Percentiles rank a stretch among this genome's conserved stretches.
Conservation (phyloP, 176 grass and related monocot genomes). For the Alopecurus myosuroides region DNA sequence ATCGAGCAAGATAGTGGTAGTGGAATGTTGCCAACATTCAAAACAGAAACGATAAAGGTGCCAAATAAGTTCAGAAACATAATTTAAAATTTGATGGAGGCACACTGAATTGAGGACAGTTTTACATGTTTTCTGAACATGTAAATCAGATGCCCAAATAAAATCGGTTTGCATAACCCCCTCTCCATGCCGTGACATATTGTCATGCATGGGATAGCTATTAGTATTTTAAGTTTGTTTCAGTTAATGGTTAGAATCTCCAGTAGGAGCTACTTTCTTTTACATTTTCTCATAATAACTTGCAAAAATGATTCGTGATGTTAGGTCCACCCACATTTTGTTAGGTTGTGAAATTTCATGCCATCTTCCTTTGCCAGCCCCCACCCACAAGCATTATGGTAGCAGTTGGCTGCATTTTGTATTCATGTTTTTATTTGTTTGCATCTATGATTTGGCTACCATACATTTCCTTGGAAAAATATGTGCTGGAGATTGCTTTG, state of each 20-base stretch:
- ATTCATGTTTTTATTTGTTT: constrained; percentile 8
- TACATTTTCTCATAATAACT: neutral
- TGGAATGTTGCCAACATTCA: neutral
- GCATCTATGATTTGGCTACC: neutral
- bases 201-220: neutral
- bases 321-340: neutral
- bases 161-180: neutral
- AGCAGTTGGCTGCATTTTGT: neutral
- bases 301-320: neutral
- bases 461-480: neutral
- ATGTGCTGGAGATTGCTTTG: neutral
- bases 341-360: neutral
- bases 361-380: neutral
- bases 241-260: neutral
- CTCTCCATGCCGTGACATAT: neutral
- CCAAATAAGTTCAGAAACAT: neutral
- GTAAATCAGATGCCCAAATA: neutral
- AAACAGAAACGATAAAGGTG: neutral
- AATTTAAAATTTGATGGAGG: neutral
- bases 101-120: neutral
- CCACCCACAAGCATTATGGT: neutral
- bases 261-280: neutral
- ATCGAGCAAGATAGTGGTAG: neutral
- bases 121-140: neutral
- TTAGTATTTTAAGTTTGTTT: neutral